A percentile compares a stretch with the other conserved stretches of the same genome.
These are phyloP conservation scores for Pleomassaria siparia DNA, from an alignment of 2,329 filamentous ascomycete genomes.

Conservation along the genomic window DNA sequence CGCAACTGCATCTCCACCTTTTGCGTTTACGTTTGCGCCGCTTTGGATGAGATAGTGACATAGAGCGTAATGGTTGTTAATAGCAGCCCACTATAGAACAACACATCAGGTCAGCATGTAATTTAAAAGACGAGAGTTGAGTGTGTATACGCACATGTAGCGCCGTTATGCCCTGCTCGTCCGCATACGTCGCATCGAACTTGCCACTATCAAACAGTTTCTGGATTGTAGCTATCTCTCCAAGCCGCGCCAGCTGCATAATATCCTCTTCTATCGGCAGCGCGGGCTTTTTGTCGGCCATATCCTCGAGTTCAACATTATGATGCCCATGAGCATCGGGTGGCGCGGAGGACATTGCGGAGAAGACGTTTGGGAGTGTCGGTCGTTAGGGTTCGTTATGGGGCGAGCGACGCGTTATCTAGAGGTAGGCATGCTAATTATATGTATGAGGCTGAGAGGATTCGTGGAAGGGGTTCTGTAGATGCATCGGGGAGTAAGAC, in stretches of 20 bases:
- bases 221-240: conserved; percentile 84
- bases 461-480: neutral
- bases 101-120: conserved; percentile 12
- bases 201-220: conserved; percentile 83
- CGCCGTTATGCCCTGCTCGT: conserved; percentile 93
- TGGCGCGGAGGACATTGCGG: conserved; percentile 7
- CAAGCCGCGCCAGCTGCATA: conserved; percentile 90
- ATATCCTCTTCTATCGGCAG: conserved; percentile 72
- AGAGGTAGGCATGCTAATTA: neutral
- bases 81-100: conserved; percentile 91
- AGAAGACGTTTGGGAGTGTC: neutral
- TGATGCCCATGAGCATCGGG: conserved; percentile 29
- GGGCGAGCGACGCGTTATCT: neutral
- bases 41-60: conserved; percentile 89
- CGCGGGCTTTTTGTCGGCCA: conserved; percentile 36
- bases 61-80: conserved; percentile 97
- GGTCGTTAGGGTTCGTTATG: neutral
- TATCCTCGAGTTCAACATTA: conserved; percentile 41
- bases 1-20: conserved; percentile 91
- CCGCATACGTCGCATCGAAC: conserved; percentile 78
- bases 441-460: neutral
- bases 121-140: neutral
- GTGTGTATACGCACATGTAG: conserved; percentile 68
- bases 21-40: conserved; percentile 89
- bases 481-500: neutral